These are phyloP conservation scores for Picea abies DNA, from an alignment of 83 land plant genomes.

Conservation along the genomic window DNA sequence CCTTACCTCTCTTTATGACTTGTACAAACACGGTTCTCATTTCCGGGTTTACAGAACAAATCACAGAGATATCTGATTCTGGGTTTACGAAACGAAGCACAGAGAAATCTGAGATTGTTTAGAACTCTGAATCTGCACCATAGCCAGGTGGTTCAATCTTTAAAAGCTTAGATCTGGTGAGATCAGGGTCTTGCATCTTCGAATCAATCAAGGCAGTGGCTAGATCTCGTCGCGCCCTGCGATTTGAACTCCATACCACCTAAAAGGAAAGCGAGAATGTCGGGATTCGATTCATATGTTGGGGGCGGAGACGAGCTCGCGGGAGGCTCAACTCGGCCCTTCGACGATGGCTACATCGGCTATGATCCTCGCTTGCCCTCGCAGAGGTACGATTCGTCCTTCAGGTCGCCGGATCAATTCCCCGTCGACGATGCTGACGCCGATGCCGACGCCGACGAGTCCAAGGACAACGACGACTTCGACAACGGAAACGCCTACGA, in stretches of 20 bases:
- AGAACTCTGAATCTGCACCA: too few species aligned
- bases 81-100: too few species aligned
- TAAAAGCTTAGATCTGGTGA: background rate
- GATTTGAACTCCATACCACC: too few species aligned
- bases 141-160: background rate
- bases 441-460: slow-evolving; percentile 10
- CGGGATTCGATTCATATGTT: background rate
- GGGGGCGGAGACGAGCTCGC: background rate
- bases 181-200: background rate
- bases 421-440: slow-evolving; percentile 18
- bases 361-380: slow-evolving; percentile 57
- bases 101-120: too few species aligned
- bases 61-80: too few species aligned
- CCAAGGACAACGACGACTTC: slow-evolving; percentile 2
- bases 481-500: slow-evolving; percentile 10
- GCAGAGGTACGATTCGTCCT: slow-evolving; percentile 37
- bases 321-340: slow-evolving; percentile 27
- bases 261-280: too few species aligned
- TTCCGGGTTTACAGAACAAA: too few species aligned
- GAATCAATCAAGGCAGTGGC: background rate
- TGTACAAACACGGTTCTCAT: too few species aligned
- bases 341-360: slow-evolving; percentile 49
- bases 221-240: too few species aligned
- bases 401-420: background rate
- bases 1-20: too few species aligned